Conservation (phyloP, 163 green algal genomes). For the Chlorella variabilis region DNA sequence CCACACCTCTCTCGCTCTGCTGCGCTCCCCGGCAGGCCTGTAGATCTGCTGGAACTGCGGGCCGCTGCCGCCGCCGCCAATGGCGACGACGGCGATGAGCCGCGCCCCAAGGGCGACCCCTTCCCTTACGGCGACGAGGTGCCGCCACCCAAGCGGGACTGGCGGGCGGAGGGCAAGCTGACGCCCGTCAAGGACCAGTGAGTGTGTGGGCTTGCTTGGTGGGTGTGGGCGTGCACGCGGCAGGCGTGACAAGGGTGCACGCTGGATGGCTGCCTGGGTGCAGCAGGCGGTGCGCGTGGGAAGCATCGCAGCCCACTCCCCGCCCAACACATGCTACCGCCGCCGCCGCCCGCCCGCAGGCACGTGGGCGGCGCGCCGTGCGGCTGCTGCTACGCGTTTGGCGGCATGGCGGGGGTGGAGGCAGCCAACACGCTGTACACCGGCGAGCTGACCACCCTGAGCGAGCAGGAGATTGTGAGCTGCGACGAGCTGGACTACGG, state of each 20-base stretch:
- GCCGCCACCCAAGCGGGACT: conserved; percentile 55
- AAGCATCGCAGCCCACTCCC: too few species aligned
- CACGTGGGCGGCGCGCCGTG: conserved; percentile 46
- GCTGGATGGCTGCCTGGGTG: too few species aligned
- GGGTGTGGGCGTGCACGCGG: too few species aligned
- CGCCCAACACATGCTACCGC: too few species aligned
- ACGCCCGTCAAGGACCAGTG: conserved; percentile 73
- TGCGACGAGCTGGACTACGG: conserved; percentile 67
- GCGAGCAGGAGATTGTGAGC: conserved; percentile 76
- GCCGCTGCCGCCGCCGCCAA: background rate
- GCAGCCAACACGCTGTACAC: conserved; percentile 64
- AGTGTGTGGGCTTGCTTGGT: background rate
- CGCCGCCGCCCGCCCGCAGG: background rate
- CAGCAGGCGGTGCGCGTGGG: too few species aligned
- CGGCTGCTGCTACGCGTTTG: conserved; percentile 57
- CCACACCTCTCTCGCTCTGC: too few species aligned
- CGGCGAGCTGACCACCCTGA: conserved; percentile 64
- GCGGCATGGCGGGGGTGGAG: conserved; percentile 65
- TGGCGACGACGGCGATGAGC: background rate
- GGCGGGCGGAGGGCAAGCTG: conserved; percentile 59
- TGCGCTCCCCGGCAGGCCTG: background rate
- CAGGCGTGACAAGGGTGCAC: too few species aligned
- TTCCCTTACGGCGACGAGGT: conserved; percentile 27
- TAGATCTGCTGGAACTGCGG: background rate
- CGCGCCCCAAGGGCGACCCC: background rate